These are phyloP conservation scores for Curvularia sp. DNA, from an alignment of 2,329 filamentous ascomycete genomes.

Conservation along the genomic window DNA sequence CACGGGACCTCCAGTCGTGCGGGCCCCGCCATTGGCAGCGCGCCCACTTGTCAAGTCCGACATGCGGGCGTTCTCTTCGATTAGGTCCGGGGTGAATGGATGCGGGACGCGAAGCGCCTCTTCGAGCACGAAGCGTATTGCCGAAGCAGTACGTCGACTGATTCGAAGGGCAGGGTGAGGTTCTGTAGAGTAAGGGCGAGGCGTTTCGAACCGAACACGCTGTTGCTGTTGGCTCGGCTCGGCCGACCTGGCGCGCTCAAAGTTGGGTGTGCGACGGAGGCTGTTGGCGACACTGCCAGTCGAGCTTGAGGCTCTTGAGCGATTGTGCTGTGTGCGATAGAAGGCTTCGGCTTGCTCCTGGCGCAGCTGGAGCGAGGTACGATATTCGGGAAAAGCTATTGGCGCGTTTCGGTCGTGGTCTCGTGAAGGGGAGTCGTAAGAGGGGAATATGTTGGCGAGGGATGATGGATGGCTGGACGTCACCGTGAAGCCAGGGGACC, in stretches of 20 bases:
- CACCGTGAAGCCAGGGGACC: constrained; percentile 32
- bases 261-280: constrained; percentile 62
- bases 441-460: constrained; percentile 42
- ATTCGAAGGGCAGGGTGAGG: constrained; percentile 69
- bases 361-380: constrained; percentile 53
- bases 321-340: constrained; percentile 45
- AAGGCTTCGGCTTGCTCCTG: constrained; percentile 51
- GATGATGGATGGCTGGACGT: constrained; percentile 36
- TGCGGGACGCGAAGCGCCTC: constrained; percentile 85
- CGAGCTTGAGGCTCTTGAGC: constrained; percentile 60
- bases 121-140: constrained; percentile 91
- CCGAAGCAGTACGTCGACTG: constrained; percentile 83
- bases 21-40: constrained; percentile 65
- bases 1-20: constrained; percentile 60
- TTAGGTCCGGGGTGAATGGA: constrained; percentile 80
- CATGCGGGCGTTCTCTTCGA: constrained; percentile 92
- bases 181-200: constrained; percentile 44
- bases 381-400: constrained; percentile 39
- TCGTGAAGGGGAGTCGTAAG: constrained; percentile 41
- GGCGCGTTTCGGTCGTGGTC: constrained; percentile 45
- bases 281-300: constrained; percentile 59
- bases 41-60: constrained; percentile 76
- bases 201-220: constrained; percentile 46
- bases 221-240: constrained; percentile 50
- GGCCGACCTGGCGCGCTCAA: constrained; percentile 56